These are phyloP conservation scores for Citrus cavaleriei DNA, from an alignment of 345 rosid genomes.

Conservation along the genomic window DNA sequence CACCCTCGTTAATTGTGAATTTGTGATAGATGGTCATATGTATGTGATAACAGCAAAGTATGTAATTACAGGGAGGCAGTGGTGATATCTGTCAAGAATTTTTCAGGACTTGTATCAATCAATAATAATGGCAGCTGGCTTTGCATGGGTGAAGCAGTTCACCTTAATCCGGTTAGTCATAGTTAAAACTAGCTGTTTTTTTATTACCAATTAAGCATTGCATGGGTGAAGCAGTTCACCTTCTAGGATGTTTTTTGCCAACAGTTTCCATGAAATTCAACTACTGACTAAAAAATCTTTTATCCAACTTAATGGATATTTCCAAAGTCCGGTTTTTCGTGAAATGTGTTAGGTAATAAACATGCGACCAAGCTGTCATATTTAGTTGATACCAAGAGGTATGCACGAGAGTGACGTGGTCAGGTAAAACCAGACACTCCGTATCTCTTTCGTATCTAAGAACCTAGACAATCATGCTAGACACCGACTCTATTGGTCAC, in stretches of 20 bases:
- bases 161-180: slow-evolving; percentile 65
- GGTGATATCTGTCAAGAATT: slow-evolving; percentile 69
- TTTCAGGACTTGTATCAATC: slow-evolving; percentile 61
- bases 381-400: neutral
- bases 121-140: slow-evolving; percentile 73
- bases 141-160: slow-evolving; percentile 41
- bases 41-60: neutral
- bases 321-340: neutral
- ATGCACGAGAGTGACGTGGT: no score
- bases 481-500: no score
- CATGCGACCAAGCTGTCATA: neutral
- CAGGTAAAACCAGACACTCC: no score
- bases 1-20: neutral
- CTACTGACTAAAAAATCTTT: neutral
- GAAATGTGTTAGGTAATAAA: neutral
- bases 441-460: no score
- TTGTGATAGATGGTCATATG: neutral
- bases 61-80: slow-evolving; percentile 46
- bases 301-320: neutral
- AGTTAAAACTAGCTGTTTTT: neutral
- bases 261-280: no score
- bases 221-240: no score
- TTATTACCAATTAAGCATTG: neutral
- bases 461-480: no score
- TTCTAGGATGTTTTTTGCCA: no score